Conservation (phyloP, 75 land plant genomes). For the Azolla pinnata region DNA sequence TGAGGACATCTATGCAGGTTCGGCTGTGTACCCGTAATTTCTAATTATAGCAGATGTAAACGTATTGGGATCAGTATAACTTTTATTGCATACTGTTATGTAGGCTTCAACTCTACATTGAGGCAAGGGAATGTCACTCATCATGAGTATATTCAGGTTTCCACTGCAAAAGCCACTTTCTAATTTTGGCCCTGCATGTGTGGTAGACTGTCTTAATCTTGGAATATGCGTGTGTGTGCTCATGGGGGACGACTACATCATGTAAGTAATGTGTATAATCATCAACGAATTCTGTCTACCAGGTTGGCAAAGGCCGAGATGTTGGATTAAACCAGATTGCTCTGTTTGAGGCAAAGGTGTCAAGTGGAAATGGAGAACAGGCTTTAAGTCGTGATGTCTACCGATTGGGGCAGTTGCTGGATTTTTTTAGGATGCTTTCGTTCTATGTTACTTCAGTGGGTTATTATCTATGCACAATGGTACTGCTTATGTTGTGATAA, state of each 20-base stretch:
- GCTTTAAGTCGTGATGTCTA: slow-evolving; percentile 86
- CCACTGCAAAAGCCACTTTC: too few species aligned
- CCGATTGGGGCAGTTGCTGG: slow-evolving; percentile 88
- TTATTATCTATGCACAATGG: slow-evolving; percentile 88
- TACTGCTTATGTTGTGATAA: slow-evolving; percentile 11
- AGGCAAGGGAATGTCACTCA: slow-evolving; percentile 86
- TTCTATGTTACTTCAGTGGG: slow-evolving; percentile 86
- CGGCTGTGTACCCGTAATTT: too few species aligned
- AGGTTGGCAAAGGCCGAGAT: slow-evolving; percentile 98
- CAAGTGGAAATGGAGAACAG: slow-evolving; percentile 98
- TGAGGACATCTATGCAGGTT: slow-evolving; percentile 31
- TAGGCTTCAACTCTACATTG: slow-evolving; percentile 84
- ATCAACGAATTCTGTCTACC: slow-evolving; percentile 8
- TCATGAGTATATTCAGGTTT: slow-evolving; percentile 88
- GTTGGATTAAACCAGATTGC: slow-evolving; percentile 97
- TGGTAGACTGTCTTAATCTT: too few species aligned
- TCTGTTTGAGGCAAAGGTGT: slow-evolving; percentile 89
- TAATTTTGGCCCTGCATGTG: too few species aligned
- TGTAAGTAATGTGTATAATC: too few species aligned
- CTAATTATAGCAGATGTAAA: too few species aligned
- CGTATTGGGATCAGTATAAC: too few species aligned
- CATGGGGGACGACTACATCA: too few species aligned
- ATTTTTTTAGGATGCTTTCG: slow-evolving; percentile 92
- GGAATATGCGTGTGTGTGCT: too few species aligned
- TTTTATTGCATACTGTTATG: too few species aligned